Evolutionary conservation across 192 early-diverging fungal species (phyloP), one percentile per base, ranked within the genome.

Genomic region (Coemansia brasiliensis): DNA sequence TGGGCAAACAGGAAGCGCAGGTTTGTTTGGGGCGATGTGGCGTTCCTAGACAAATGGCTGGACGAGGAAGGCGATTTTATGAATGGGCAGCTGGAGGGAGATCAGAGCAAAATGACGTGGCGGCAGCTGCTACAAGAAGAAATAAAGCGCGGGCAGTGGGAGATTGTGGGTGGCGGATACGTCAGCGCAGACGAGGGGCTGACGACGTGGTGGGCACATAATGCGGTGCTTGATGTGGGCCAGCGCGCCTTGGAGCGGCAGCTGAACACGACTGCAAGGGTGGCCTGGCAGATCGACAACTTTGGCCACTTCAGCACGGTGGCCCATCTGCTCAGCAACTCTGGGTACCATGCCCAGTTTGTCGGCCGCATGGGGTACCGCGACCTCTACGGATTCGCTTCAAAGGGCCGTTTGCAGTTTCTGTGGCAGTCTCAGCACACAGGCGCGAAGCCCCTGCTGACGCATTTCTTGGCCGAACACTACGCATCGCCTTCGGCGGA

Each of bases 181-280:
- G 74, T 78, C 13, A 78, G 69, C 29, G 65, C 74, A 1, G 74
- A 78, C 54, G 74, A 78, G 55, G 74, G 74, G 0, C 22, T 78
- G 65, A 44, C 69, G 11, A 68, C 74, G 18, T 78, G 74, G 74
- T 78, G 74, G 74, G 74, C 68, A 18, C 64, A 67, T 61, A 71
- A 67, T 35, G 20, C 44, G 5, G 61, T 78, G 3, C 57, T 71
- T 8, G 74, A 78, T 16, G 57, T 67, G 4, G 74, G 74, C 2
- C 68, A 56, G 10, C 68, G 74, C 10, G 29, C 43, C 10, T 48
- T 72, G n/a, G 45, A 55, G 17, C 9, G 16, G n/a, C 29, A 67
- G 29, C 52, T 78, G n/a, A 63, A 67, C 41, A 27, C 39, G 2
- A 61, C 64, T 5, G 52, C 69, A 9, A 16, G 39, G 6, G 58